phyloP scores from a whole-genome alignment of 179 eudicot species.

The Pouteria campechiana region DNA sequence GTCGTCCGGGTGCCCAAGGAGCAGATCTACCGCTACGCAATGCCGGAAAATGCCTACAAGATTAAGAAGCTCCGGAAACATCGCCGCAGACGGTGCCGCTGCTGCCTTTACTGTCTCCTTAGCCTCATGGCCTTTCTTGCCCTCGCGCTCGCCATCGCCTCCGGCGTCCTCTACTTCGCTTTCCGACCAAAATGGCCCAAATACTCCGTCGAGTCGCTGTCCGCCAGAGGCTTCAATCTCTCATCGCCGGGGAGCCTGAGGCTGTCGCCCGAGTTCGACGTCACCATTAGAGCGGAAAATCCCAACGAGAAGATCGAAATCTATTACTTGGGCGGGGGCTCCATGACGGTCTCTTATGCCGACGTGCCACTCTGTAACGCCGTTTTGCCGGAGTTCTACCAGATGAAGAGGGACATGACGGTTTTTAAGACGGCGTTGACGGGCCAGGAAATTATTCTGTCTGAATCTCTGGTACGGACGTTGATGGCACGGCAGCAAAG shows the following conservation, averaged over 20 bases:
- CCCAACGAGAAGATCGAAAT: slow-evolving; percentile 54
- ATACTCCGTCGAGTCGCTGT: slow-evolving; percentile 32
- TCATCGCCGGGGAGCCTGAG: slow-evolving; percentile 2
- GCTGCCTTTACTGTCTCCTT: slow-evolving; percentile 37
- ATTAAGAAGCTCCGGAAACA: too few species aligned
- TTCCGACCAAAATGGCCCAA: slow-evolving; percentile 55
- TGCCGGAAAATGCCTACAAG: slow-evolving; percentile 34
- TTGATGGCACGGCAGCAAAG: slow-evolving; percentile 23
- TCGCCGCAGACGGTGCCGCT: slow-evolving; percentile 26
- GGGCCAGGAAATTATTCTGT: slow-evolving; percentile 45
- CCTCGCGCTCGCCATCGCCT: slow-evolving; percentile 30
- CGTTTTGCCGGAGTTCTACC: slow-evolving; percentile 55
- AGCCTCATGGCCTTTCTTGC: slow-evolving; percentile 20
- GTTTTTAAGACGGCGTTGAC: slow-evolving; percentile 31
- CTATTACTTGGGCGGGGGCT: slow-evolving; percentile 41
- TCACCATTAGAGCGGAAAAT: slow-evolving; percentile 46
- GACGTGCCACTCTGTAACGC: slow-evolving; percentile 41
- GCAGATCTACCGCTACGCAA: slow-evolving; percentile 41
- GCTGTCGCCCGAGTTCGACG: slow-evolving; percentile 55
- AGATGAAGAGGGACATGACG: slow-evolving; percentile 44
- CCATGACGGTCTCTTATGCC: slow-evolving; percentile 24
- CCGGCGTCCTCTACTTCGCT: slow-evolving; percentile 55
- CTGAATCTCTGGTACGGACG: slow-evolving; percentile 21
- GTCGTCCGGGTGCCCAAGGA: slow-evolving; percentile 38
- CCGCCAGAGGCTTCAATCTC: slow-evolving; percentile 46